phyloP scores from a whole-genome alignment of 2,329 filamentous ascomycete genomes.

The Trichophyton rubrum region DNA sequence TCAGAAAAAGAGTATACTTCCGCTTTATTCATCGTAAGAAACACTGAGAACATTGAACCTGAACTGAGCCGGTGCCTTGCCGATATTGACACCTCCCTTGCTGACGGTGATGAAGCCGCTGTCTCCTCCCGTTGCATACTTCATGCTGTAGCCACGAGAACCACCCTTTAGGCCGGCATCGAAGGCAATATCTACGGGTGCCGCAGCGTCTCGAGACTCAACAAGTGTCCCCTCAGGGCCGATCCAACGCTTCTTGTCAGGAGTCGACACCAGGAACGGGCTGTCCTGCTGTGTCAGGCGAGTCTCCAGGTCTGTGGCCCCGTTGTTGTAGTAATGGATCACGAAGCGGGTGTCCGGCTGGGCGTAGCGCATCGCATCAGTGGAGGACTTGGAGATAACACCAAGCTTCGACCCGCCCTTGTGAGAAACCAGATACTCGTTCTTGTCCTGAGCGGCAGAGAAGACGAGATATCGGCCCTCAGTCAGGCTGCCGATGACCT shows the following conservation, averaged over 20 bases:
- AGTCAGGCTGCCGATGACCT: constrained; percentile 40
- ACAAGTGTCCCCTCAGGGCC: constrained; percentile 6
- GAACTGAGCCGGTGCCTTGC: neutral
- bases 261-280: constrained; percentile 11
- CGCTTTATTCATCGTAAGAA: constrained; percentile 14
- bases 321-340: constrained; percentile 13
- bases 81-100: constrained; percentile 6
- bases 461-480: constrained; percentile 45
- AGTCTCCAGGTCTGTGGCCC: constrained; percentile 9
- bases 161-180: neutral
- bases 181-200: constrained; percentile 12
- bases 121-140: constrained; percentile 5
- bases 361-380: constrained; percentile 1
- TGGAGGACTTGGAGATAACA: neutral
- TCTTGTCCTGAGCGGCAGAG: constrained; percentile 23
- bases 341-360: constrained; percentile 8
- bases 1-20: too few relatives aligned
- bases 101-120: constrained; percentile 6
- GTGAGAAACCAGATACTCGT: constrained; percentile 6
- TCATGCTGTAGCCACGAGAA: constrained; percentile 6
- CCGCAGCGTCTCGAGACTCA: constrained; percentile 4
- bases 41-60: constrained; percentile 13
- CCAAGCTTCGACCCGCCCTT: neutral
- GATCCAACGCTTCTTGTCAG: constrained; percentile 10
- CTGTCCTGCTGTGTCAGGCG: constrained; percentile 11